Conservation (phyloP, 495 filamentous ascomycete species). For the Talaromyces ruber region DNA sequence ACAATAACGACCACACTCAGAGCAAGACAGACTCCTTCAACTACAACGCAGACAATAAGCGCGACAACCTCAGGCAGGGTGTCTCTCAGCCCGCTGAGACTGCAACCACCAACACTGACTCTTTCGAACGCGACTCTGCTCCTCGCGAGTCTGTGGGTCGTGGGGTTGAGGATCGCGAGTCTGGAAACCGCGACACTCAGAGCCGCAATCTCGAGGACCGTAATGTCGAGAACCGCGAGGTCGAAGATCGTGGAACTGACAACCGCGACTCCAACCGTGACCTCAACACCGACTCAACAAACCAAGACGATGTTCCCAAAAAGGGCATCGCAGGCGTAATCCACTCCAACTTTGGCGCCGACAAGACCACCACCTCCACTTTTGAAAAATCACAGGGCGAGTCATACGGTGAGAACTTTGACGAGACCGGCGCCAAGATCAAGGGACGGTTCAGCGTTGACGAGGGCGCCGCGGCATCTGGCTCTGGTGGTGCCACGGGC, state of each 20-base stretch:
- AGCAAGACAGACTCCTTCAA: background rate
- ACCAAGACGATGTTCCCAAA: background rate
- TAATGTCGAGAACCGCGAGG: background rate
- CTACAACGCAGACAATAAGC: background rate
- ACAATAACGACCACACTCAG: background rate
- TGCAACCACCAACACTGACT: background rate
- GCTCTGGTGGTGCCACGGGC: slow-evolving; percentile 1
- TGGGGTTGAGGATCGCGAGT: background rate
- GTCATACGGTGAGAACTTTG: background rate
- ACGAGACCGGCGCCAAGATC: background rate
- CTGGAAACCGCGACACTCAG: background rate
- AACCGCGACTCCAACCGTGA: background rate
- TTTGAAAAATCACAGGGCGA: slow-evolving; percentile 3
- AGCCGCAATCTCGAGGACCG: background rate
- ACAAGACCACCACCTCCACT: slow-evolving; percentile 4
- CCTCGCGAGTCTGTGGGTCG: background rate
- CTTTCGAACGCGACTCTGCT: background rate
- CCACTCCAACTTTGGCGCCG: background rate
- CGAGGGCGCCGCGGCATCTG: background rate
- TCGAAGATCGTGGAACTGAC: background rate
- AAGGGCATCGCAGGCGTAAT: background rate
- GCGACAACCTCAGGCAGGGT: background rate
- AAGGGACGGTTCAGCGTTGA: background rate
- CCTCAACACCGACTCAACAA: no score
- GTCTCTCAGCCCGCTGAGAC: background rate